These are phyloP conservation scores for Pisolithus microcarpus DNA, from an alignment of 768 basidiomycete species.

Conservation along the genomic window DNA sequence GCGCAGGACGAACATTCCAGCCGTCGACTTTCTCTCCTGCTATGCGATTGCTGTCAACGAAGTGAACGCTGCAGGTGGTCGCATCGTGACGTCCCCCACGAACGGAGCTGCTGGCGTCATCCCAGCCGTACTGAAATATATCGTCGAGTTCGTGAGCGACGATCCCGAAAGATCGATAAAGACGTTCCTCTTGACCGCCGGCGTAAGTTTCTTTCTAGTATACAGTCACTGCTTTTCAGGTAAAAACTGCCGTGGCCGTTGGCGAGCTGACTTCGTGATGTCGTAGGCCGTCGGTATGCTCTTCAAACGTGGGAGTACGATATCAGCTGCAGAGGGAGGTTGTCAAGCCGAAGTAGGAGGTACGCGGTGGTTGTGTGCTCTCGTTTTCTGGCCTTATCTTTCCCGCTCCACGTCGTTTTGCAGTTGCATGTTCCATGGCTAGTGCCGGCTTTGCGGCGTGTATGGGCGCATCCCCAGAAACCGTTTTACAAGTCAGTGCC, in stretches of 20 bases:
- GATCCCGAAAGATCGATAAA: constrained; percentile 82
- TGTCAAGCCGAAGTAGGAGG: constrained; percentile 95
- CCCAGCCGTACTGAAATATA: constrained; percentile 86
- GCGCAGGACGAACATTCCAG: constrained; percentile 84
- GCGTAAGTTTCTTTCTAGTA: constrained; percentile 40
- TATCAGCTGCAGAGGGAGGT: constrained; percentile 91
- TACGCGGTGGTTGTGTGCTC: constrained; percentile 22
- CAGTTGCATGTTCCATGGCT: constrained; percentile 95
- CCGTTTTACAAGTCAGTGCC: constrained; percentile 57
- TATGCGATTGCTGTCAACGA: constrained; percentile 96
- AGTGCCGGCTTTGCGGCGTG: constrained; percentile 90
- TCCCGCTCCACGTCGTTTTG: neutral
- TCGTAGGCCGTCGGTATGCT: constrained; percentile 84
- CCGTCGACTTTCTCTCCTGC: constrained; percentile 87
- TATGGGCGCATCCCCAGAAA: constrained; percentile 86
- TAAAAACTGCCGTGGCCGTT: neutral
- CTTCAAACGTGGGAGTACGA: constrained; percentile 95
- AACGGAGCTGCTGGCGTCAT: constrained; percentile 94
- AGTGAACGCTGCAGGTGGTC: constrained; percentile 86
- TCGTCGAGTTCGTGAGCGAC: constrained; percentile 87
- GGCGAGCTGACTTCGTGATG: constrained; percentile 6
- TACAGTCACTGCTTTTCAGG: neutral
- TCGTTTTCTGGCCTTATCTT: neutral
- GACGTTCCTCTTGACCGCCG: constrained; percentile 86
- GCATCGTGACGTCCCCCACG: constrained; percentile 92